Percentiles rank a stretch among this genome's conserved stretches.
These are phyloP conservation scores for Stenogyne calaminthoides DNA, from an alignment of 305 asterid genomes.

Conservation along the genomic window DNA sequence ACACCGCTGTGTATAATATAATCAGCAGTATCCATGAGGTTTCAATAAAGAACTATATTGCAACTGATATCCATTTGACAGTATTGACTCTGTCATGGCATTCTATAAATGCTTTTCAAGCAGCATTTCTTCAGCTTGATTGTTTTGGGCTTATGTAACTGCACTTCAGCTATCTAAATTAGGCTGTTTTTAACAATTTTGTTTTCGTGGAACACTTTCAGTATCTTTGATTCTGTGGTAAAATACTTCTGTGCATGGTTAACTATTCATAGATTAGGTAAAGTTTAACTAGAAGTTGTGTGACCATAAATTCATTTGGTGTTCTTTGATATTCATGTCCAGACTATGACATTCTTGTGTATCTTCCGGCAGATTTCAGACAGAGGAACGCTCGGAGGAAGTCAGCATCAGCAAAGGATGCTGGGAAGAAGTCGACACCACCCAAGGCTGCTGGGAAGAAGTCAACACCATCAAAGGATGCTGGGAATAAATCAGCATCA, in stretches of 20 bases:
- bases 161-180: not conserved
- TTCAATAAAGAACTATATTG: not conserved
- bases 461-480: constrained; percentile 35
- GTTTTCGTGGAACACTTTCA: not conserved
- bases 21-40: not conserved
- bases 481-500: constrained; percentile 16
- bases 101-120: constrained; percentile 5
- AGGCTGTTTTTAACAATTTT: not conserved
- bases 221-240: not conserved
- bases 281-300: constrained; percentile 16
- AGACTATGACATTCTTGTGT: not conserved
- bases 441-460: constrained; percentile 31
- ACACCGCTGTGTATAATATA: not conserved
- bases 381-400: constrained; percentile 57
- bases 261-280: not conserved
- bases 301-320: constrained; percentile 11
- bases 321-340: constrained; percentile 4
- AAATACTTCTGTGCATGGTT: constrained; percentile 15
- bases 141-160: not conserved
- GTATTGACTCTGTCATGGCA: not conserved
- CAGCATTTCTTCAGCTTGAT: not conserved
- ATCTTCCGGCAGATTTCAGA: constrained; percentile 52
- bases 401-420: constrained; percentile 42
- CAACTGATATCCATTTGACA: not conserved
- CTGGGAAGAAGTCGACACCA: constrained; percentile 36